Evolutionary conservation across 2,329 filamentous ascomycete genomes (phyloP), one percentile per base, ranked within the genome.

Genomic region (Trichoderma sp.): DNA sequence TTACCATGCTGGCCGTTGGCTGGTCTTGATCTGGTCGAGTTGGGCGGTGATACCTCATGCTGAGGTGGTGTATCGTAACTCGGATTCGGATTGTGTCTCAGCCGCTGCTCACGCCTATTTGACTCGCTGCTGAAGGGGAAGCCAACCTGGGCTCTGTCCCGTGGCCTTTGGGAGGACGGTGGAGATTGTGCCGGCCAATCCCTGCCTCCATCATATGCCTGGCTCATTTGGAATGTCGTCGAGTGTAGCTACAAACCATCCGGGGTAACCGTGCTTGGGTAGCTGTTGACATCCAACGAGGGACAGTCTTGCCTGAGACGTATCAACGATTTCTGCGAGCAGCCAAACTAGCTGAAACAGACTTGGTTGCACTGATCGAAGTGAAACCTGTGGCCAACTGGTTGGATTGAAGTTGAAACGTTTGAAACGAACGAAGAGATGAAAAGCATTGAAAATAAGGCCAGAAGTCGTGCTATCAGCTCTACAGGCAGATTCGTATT

Each of bases 151-250:
- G 83, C 83, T 72, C 81, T 81, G 76, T 88, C 86, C 77, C 86
- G 84, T 49, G 85, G 86, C 75, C 82, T 83, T 77, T 77, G 83
- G 73, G 87, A 82, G 70, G 86, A 87, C 74, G 84, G 84, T 73
- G 78, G 81, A 77, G 74, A 72, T 66, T 75, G 75, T 71, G 79
- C 74, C 74, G 79, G 75, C 77, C 79, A 80, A 71, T 86, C 85
- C 84, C 84, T 84, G 77, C 78, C 82, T 79, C 82, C 86, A 87
- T 87, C 78, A 82, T 86, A 82, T 75, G 76, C 75, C 77, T 80
- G 82, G 83, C 82, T 87, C 86, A 87, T 88, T 82, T 83, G 83
- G 76, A 72, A 69, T 26, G 56, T 67, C 21, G 46, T 43, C 46
- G 39, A 56, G 13, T 60, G 49, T 30, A 54, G 24, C 26, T 46